Base-by-base conservation (phyloP, 345 rosid species). In the Atalantia buxifolia region DNA sequence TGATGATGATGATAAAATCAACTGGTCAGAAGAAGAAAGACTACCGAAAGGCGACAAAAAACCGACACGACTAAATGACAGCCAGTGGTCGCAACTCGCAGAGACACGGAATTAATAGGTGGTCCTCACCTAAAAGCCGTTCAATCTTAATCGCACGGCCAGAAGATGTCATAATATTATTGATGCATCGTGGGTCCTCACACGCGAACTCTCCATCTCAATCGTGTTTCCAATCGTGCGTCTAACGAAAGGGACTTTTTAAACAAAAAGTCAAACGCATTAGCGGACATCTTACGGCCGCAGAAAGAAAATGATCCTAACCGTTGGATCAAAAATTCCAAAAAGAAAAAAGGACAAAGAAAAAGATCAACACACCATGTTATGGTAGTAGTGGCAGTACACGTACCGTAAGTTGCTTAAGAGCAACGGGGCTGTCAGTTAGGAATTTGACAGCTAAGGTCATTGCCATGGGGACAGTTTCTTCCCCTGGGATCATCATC, bases 401-500 rank as follows among this genome's bases (percentile, higher is more conserved):
- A 77, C 85, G 76, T 87, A 96, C 99, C 97, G 66, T 82, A 36
- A 94, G 79, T 63, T 82, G 92, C 56, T 86, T 80, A 70, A 92
- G 79, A 16, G 93, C 97, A 61, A 83, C 86, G 62, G 97, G 92
- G 59, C 70, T 81, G 85, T 91, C 93, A 76, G 88, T 83, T 74
- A 96, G 81, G 86, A 89, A 94, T 81, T 94, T 94, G 77, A 96
- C 92, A 33, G 97, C 99, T 2, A 92, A 79, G 2, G 98, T 92
- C 91, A 96, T 91, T 78, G 98, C 94, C 82, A 79, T 91, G 21
- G 98, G 98, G 69, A 94, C 88, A 4, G 97, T 93, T 81, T 96
- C 99, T 78, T 92, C 97, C 59, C 99, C 99, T 0, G 99, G 99
- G 81, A 96, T 89, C 92, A 96, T 92, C 99, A 96, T 91, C 88